Conservation (phyloP, 306 rosid species). For the Abrus pulchellus region DNA sequence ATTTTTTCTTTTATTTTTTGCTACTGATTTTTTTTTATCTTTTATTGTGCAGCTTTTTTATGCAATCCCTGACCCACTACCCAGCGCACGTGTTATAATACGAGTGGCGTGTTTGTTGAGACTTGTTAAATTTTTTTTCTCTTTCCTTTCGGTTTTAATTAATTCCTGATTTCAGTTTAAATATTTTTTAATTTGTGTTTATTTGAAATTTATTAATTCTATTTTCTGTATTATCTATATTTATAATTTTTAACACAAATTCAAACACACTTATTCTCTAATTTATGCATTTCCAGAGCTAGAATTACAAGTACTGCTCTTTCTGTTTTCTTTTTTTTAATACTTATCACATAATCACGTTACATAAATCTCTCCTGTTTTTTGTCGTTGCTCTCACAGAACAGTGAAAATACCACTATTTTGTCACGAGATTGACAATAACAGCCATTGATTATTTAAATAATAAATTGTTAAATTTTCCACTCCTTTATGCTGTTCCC, state of each 20-base stretch:
- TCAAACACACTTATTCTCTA: not conserved
- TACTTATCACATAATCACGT: not conserved
- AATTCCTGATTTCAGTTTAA: not conserved
- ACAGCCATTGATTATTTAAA: not conserved
- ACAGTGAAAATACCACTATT: not conserved
- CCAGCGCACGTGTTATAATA: constrained; percentile 41
- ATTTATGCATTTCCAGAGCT: not conserved
- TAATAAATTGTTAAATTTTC: not conserved
- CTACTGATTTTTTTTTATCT: not conserved
- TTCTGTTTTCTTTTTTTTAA: not conserved
- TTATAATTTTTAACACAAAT: too few species aligned
- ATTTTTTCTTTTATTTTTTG: not conserved
- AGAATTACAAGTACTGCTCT: not conserved
- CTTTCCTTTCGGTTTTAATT: not conserved
- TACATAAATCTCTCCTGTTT: not conserved
- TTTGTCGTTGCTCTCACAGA: not conserved
- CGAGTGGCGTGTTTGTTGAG: constrained; percentile 32
- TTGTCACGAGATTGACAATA: not conserved
- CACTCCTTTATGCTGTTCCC: not conserved
- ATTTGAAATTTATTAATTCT: too few species aligned
- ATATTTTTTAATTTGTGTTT: too few species aligned
- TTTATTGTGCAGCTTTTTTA: not conserved
- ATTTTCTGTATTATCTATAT: too few species aligned
- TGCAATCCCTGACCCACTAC: constrained; percentile 19
- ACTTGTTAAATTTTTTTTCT: not conserved